Evolutionary conservation across 176 grass and related monocot species (phyloP), one percentile per base, ranked within the genome.

Genomic region (Oryza coarctata): DNA sequence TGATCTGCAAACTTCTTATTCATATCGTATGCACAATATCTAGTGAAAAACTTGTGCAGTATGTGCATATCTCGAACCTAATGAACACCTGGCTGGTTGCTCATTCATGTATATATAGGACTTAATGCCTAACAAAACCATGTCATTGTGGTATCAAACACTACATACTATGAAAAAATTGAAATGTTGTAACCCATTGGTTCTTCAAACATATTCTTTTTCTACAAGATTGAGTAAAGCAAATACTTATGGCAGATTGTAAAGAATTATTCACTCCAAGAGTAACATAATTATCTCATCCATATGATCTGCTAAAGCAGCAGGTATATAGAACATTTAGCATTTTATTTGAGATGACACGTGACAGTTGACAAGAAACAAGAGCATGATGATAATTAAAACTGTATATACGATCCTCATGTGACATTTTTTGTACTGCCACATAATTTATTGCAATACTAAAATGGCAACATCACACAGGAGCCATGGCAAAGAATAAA

Each of bases 361-460:
- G 31, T 69, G 29, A 82, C 13, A 83, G 65, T 67, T 78, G n/a
- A 83, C 33, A 66, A 22, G 60, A 83, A 65, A 17, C 14, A 57
- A 35, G 28, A 75, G 9, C 81, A 74, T 67, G 81, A 29, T 38
- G n/a, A 74, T 38, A 50, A 83, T 75, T 67, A 6, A 28, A 75
- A 83, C 5, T 25, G 14, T 32, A 38, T 27, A 2, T 64, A 72
- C 0, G 1, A 33, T 44, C 52, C 22, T 15, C n/a, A 66, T 57
- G 58, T 26, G 13, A 15, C 20, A 71, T 39, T 77, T 69, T 9
- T 36, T 38, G 9, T 50, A 12, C 47, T 75, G 65, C 18, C 14
- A 80, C 28, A 84, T 47, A 88, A 73, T 62, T 26, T 50, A 84
- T 45, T 75, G 13, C 34, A 63, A 84, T 32, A 63, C 8, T 74